Percentiles rank a stretch among this genome's conserved stretches.
phyloP scores from a whole-genome alignment of 2,329 filamentous ascomycete species.

The Alternaria sp. region DNA sequence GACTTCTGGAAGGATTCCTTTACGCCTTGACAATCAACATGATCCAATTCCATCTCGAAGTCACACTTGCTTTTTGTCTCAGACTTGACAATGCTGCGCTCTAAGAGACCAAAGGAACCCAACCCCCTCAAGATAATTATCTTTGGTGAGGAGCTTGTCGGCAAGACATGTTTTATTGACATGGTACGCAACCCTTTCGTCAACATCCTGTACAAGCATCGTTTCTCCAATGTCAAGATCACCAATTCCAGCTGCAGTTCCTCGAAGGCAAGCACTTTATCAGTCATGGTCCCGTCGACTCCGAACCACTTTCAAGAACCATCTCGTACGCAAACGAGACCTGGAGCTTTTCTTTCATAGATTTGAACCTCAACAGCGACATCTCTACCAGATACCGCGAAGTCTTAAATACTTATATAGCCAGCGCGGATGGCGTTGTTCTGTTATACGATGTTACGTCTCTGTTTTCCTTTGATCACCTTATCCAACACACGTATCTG shows the following conservation, averaged over 20 bases:
- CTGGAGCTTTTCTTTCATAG: conserved; percentile 25
- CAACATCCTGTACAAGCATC: not conserved
- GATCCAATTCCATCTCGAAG: not conserved
- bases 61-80: not conserved
- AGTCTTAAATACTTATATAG: conserved; percentile 14
- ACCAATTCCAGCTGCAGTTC: conserved; percentile 4
- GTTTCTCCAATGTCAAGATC: not conserved
- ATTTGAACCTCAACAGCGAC: conserved; percentile 30
- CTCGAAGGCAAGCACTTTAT: conserved; percentile 18
- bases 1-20: not conserved
- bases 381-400: conserved; percentile 9
- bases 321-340: conserved; percentile 19
- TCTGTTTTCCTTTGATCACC: conserved; percentile 28
- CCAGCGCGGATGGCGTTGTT: conserved; percentile 32
- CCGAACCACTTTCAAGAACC: conserved; percentile 15
- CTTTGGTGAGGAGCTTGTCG: conserved; percentile 33
- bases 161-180: conserved; percentile 42
- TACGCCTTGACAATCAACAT: conserved; percentile 2
- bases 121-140: conserved; percentile 21
- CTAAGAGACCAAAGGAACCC: conserved; percentile 9
- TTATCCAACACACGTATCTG: conserved; percentile 31
- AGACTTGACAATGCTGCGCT: not conserved
- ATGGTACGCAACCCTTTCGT: conserved; percentile 20
- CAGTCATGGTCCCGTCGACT: conserved; percentile 6
- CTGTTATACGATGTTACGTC: conserved; percentile 43